Percentiles rank a stretch among this genome's conserved stretches.
Conservation (phyloP, 2,329 filamentous ascomycete genomes). For the Pseudocercospora ulei region DNA sequence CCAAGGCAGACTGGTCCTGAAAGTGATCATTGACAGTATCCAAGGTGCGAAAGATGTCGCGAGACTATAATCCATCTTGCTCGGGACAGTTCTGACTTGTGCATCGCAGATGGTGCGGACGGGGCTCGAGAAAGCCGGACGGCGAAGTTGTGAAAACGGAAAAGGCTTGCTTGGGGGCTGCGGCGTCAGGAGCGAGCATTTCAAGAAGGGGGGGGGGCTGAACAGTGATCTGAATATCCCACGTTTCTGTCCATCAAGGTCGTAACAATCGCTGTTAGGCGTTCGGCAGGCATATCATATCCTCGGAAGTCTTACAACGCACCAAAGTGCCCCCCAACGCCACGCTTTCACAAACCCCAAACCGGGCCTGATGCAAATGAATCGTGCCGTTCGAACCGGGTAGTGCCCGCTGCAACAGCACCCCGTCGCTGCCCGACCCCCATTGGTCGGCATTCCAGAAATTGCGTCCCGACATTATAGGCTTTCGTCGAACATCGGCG, state of each 20-base stretch:
- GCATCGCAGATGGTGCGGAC: not conserved
- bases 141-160: too few relatives aligned
- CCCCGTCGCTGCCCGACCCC: slow-evolving; percentile 33
- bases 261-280: not conserved
- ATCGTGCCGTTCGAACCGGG: slow-evolving; percentile 28
- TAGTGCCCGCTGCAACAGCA: slow-evolving; percentile 28
- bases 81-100: slow-evolving; percentile 1
- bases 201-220: not conserved
- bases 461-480: slow-evolving; percentile 30
- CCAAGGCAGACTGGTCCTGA: slow-evolving; percentile 58
- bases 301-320: too few relatives aligned
- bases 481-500: slow-evolving; percentile 20
- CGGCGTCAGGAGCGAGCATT: not conserved
- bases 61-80: slow-evolving; percentile 11
- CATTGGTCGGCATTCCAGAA: slow-evolving; percentile 31
- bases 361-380: slow-evolving; percentile 16
- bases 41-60: slow-evolving; percentile 10
- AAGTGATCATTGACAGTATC: slow-evolving; percentile 51
- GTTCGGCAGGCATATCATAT: too few relatives aligned
- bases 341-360: slow-evolving; percentile 2
- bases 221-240: not conserved
- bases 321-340: slow-evolving; percentile 3
- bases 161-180: not conserved
- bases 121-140: too few relatives aligned
- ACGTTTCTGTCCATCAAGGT: slow-evolving; percentile 1